These are phyloP conservation scores for Apiotrichum gracile DNA, from an alignment of 1,284 basidiomycete genomes.

Conservation along the genomic window DNA sequence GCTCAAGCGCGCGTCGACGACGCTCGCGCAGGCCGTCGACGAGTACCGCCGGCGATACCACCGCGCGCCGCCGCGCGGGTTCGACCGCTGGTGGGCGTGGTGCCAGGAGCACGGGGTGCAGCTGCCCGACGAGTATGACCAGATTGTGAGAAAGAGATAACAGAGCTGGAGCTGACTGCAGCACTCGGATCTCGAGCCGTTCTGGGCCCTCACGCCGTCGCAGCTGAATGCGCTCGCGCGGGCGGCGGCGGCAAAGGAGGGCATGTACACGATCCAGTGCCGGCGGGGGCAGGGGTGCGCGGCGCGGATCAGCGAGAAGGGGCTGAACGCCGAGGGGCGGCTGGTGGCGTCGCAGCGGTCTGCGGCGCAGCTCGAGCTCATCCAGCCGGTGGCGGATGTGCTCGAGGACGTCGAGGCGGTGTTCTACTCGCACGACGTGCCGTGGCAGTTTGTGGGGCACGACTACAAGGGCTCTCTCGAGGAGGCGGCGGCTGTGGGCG, in stretches of 20 bases:
- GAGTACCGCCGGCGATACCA: conserved; percentile 47
- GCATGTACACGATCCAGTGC: conserved; percentile 42
- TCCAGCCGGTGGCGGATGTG: conserved; percentile 27
- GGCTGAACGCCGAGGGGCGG: conserved; percentile 29
- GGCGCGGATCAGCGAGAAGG: conserved; percentile 24
- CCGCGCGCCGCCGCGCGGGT: conserved; percentile 42
- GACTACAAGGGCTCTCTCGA: conserved; percentile 34
- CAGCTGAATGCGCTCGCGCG: conserved; percentile 20
- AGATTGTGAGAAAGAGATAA: conserved; percentile 43
- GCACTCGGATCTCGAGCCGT: conserved; percentile 43
- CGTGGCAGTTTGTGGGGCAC: conserved; percentile 44
- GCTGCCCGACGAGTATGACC: conserved; percentile 46
- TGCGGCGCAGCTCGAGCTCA: conserved; percentile 30
- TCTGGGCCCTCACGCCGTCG: conserved; percentile 32
- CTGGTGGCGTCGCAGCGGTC: conserved; percentile 27
- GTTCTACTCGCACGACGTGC: conserved; percentile 41
- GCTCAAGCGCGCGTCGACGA: conserved; percentile 41
- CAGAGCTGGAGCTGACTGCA: conserved; percentile 16
- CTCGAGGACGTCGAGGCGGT: conserved; percentile 34
- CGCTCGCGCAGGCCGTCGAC: conserved; percentile 44
- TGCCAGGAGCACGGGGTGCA: conserved; percentile 29
- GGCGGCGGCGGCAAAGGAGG: conserved; percentile 23
- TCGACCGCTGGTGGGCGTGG: conserved; percentile 43
- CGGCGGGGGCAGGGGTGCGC: too few relatives aligned
- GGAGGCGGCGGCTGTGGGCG: conserved; percentile 34